A percentile compares a stretch with the other conserved stretches of the same genome.
Evolutionary conservation across 2,329 filamentous ascomycete genomes (phyloP).

Genomic region (Bisporella sp.): DNA sequence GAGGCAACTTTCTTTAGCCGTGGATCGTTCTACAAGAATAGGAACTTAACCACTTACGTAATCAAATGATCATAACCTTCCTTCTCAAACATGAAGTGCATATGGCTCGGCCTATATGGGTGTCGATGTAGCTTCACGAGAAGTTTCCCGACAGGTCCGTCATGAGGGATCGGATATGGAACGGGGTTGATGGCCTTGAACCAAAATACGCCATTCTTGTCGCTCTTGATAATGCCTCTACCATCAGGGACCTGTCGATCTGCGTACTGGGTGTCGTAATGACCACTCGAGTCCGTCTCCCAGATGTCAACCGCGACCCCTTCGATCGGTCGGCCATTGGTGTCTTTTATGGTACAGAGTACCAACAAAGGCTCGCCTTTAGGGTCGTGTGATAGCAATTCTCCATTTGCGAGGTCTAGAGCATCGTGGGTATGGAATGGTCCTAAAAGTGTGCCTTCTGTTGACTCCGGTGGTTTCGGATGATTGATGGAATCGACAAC

Average conservation of each 20-base stretch:
- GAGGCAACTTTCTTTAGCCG: background rate
- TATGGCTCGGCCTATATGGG: conserved; percentile 65
- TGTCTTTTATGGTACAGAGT: conserved; percentile 61
- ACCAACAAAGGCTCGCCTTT: conserved; percentile 62
- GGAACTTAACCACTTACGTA: conserved; percentile 38
- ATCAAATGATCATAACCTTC: conserved; percentile 69
- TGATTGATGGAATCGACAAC: conserved; percentile 76
- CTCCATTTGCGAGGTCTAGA: conserved; percentile 22
- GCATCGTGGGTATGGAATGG: conserved; percentile 73
- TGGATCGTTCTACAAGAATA: background rate
- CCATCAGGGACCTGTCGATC: conserved; percentile 58
- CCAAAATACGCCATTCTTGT: conserved; percentile 68
- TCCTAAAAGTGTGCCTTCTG: conserved; percentile 71
- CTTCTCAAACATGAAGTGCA: conserved; percentile 85
- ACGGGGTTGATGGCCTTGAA: conserved; percentile 58
- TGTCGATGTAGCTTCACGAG: conserved; percentile 57
- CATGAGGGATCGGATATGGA: conserved; percentile 73
- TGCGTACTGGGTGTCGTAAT: conserved; percentile 72
- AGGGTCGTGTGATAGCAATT: conserved; percentile 49
- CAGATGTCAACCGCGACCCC: conserved; percentile 70
- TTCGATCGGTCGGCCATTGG: conserved; percentile 49
- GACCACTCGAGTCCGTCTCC: conserved; percentile 73
- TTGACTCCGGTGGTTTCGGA: conserved; percentile 61
- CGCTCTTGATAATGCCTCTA: conserved; percentile 59
- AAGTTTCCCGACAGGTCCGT: conserved; percentile 74